phyloP scores from a whole-genome alignment of 2,329 filamentous ascomycete species.

The Phyllosticta citriasiana region DNA sequence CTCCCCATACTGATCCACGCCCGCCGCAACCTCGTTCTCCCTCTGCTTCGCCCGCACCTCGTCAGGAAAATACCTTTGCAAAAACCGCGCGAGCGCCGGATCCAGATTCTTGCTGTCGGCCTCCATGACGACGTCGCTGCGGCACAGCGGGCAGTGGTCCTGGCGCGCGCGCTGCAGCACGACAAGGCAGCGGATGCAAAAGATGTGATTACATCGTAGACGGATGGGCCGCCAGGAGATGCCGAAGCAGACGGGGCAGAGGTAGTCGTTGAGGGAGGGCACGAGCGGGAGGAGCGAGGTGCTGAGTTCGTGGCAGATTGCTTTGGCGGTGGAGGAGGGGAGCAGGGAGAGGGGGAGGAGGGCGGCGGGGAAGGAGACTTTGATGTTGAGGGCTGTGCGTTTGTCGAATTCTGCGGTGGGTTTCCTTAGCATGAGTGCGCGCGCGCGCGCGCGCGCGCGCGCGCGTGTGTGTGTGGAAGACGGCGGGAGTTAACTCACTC shows the following conservation, averaged over 20 bases:
- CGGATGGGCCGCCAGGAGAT: conserved; percentile 77
- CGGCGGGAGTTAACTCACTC: conserved; percentile 41
- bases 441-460: no score
- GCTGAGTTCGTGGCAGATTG: conserved; percentile 65
- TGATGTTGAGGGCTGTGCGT: conserved; percentile 62
- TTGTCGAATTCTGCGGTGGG: conserved; percentile 68
- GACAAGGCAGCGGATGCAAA: conserved; percentile 76
- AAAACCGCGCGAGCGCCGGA: conserved; percentile 53
- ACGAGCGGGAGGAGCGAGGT: conserved; percentile 62
- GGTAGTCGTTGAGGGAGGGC: conserved; percentile 75
- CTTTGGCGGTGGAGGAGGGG: conserved; percentile 59
- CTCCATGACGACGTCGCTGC: conserved; percentile 58
- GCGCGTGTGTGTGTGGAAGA: no score
- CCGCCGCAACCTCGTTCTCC: conserved; percentile 66
- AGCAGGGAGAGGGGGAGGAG: conserved; percentile 47
- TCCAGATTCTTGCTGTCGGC: conserved; percentile 59
- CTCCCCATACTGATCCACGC: conserved; percentile 61
- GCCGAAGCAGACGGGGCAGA: conserved; percentile 69
- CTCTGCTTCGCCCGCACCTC: conserved; percentile 51
- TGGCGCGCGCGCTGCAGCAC: conserved; percentile 64
- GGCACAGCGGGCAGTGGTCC: conserved; percentile 64
- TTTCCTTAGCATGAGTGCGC: neutral
- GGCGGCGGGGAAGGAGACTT: conserved; percentile 49
- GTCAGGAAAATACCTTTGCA: conserved; percentile 69
- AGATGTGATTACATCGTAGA: conserved; percentile 63